phyloP scores from a whole-genome alignment of 2,329 filamentous ascomycete species.

The Cryphonectria parasitica region DNA sequence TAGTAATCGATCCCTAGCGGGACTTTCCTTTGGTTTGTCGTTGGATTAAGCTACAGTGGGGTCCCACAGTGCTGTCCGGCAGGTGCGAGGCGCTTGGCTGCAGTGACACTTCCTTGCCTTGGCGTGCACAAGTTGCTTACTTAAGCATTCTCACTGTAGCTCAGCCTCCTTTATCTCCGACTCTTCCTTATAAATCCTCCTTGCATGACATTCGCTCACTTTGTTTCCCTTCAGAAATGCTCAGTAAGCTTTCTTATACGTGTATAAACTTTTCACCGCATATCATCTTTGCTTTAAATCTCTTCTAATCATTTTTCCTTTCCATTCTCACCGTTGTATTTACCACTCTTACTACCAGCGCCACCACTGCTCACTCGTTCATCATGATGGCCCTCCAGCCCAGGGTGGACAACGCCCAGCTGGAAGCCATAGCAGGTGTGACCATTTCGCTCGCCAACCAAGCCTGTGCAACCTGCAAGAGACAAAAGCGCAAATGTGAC shows the following conservation, averaged over 20 bases:
- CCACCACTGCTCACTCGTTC: background rate
- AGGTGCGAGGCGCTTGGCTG: background rate
- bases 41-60: background rate
- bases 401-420: slow-evolving; percentile 4
- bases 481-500: slow-evolving; percentile 57
- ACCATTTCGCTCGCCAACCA: slow-evolving; percentile 29
- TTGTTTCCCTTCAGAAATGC: background rate
- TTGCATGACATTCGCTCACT: background rate
- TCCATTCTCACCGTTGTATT: background rate
- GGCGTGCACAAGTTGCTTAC: background rate
- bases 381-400: slow-evolving; percentile 5
- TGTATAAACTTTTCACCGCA: background rate
- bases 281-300: background rate
- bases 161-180: background rate
- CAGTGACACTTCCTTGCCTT: background rate
- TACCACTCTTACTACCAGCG: background rate
- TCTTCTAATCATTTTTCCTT: no score
- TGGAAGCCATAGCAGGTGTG: slow-evolving; percentile 19
- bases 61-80: background rate
- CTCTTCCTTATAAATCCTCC: background rate
- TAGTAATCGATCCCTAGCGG: no score
- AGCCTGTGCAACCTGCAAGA: slow-evolving; percentile 36
- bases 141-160: background rate
- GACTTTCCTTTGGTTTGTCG: background rate
- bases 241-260: background rate